Percentiles rank a stretch among this genome's conserved stretches.
These are phyloP conservation scores for Sedum album DNA, from an alignment of 164 flowering plant species.

Conservation along the genomic window DNA sequence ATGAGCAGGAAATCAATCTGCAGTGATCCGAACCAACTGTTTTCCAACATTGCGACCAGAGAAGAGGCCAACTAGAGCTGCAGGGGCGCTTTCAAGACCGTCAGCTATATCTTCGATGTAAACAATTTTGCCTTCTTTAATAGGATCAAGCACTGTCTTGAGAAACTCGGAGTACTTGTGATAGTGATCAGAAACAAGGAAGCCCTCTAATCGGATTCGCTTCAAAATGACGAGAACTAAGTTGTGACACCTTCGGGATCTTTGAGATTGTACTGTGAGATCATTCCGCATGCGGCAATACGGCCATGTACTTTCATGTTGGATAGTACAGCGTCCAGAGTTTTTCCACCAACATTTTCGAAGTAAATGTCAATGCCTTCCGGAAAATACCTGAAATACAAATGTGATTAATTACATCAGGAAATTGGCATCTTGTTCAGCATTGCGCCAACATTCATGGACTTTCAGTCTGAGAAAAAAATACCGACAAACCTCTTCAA, in stretches of 20 bases:
- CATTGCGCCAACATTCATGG: too few relatives aligned
- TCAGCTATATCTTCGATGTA: slow-evolving; percentile 44
- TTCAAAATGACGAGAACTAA: slow-evolving; percentile 22
- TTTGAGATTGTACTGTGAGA: slow-evolving; percentile 35
- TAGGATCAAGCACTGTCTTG: slow-evolving; percentile 24
- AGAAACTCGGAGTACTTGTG: slow-evolving; percentile 30
- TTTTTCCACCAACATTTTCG: slow-evolving; percentile 58
- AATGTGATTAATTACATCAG: neutral
- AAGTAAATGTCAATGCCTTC: slow-evolving; percentile 60
- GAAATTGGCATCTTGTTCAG: too few relatives aligned
- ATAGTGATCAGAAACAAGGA: slow-evolving; percentile 26
- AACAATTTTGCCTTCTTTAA: slow-evolving; percentile 34
- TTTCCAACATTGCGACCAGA: slow-evolving; percentile 32
- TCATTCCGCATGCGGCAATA: slow-evolving; percentile 49
- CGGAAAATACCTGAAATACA: slow-evolving; percentile 30
- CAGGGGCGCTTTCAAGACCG: slow-evolving; percentile 49
- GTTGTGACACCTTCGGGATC: slow-evolving; percentile 34
- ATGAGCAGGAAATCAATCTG: slow-evolving; percentile 11
- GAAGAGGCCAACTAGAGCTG: slow-evolving; percentile 50
- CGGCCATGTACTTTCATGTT: slow-evolving; percentile 52
- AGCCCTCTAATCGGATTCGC: slow-evolving; percentile 40
- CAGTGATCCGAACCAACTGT: slow-evolving; percentile 21
- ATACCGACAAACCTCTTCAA: slow-evolving; percentile 3
- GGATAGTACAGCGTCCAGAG: slow-evolving; percentile 51
- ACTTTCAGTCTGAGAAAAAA: too few relatives aligned